These are phyloP conservation scores for Harringtonia lauricola DNA, from an alignment of 2,329 filamentous ascomycete species.

Conservation along the genomic window DNA sequence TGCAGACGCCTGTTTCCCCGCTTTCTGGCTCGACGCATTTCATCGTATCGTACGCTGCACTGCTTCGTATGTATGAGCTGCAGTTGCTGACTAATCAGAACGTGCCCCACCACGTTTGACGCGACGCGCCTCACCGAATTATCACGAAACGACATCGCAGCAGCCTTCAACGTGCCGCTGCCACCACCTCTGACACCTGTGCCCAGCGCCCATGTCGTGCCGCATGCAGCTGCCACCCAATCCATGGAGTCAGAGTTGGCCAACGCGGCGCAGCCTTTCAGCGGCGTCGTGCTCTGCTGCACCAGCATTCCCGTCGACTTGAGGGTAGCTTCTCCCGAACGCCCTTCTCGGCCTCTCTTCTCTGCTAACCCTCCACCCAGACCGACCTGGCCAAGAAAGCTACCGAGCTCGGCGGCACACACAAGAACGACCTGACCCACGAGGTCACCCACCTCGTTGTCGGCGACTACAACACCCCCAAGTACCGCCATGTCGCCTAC, in stretches of 20 bases:
- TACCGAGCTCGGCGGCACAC: constrained; percentile 70
- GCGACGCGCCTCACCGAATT: neutral
- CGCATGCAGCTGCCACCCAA: neutral
- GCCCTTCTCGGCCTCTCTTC: constrained; percentile 1
- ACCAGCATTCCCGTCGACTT: constrained; percentile 68
- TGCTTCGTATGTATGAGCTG: no score
- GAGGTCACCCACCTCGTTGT: constrained; percentile 93
- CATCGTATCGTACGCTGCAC: no score
- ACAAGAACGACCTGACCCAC: constrained; percentile 88
- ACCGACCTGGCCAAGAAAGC: constrained; percentile 49
- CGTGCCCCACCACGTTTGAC: neutral
- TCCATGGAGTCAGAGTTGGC: constrained; percentile 15
- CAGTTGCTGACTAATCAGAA: neutral
- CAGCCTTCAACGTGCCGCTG: neutral
- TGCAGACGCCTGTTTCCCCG: no score
- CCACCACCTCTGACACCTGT: neutral
- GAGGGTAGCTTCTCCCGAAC: constrained; percentile 1
- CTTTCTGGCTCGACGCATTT: no score
- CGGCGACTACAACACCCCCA: constrained; percentile 78
- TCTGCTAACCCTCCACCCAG: constrained; percentile 1
- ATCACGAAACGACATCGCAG: neutral
- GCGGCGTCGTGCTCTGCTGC: constrained; percentile 72
- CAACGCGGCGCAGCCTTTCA: constrained; percentile 51
- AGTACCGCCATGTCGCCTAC: constrained; percentile 91
- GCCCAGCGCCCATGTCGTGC: constrained; percentile 6